phyloP scores from a whole-genome alignment of 345 rosid species.

The Populus simonii region DNA sequence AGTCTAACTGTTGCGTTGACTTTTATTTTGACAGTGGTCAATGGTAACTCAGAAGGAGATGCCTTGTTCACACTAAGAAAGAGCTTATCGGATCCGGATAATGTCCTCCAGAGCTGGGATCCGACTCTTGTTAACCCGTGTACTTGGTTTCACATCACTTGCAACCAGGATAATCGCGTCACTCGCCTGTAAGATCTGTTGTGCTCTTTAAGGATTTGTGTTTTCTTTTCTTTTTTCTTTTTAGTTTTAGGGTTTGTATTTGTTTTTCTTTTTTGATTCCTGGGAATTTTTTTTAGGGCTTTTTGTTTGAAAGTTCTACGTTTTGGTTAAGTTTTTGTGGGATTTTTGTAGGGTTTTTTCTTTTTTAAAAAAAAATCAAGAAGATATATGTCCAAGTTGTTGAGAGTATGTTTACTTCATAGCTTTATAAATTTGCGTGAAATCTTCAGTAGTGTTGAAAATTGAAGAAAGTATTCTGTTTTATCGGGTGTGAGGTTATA shows the following conservation, averaged over 20 bases:
- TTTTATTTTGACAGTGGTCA: slow-evolving; percentile 25
- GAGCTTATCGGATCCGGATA: slow-evolving; percentile 76
- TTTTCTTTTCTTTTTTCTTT: background rate
- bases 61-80: slow-evolving; percentile 68
- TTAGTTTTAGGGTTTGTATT: background rate
- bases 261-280: background rate
- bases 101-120: slow-evolving; percentile 98
- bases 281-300: background rate
- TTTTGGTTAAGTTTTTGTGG: background rate
- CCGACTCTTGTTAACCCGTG: slow-evolving; percentile 94
- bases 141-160: slow-evolving; percentile 96
- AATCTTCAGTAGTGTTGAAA: background rate
- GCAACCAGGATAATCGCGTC: slow-evolving; percentile 83
- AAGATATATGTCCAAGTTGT: background rate
- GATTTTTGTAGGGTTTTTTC: background rate
- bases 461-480: background rate
- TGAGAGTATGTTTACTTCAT: background rate
- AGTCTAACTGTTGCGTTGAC: slow-evolving; percentile 29
- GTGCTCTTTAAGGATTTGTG: background rate
- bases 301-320: background rate
- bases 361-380: background rate
- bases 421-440: background rate
- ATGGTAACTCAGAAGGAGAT: slow-evolving; percentile 83
- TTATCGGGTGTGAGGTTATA: background rate
- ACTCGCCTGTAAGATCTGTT: slow-evolving; percentile 61